Evolutionary conservation across 345 rosid genomes (phyloP), one percentile per base, ranked within the genome.

Genomic region (Moringa oleifera): DNA sequence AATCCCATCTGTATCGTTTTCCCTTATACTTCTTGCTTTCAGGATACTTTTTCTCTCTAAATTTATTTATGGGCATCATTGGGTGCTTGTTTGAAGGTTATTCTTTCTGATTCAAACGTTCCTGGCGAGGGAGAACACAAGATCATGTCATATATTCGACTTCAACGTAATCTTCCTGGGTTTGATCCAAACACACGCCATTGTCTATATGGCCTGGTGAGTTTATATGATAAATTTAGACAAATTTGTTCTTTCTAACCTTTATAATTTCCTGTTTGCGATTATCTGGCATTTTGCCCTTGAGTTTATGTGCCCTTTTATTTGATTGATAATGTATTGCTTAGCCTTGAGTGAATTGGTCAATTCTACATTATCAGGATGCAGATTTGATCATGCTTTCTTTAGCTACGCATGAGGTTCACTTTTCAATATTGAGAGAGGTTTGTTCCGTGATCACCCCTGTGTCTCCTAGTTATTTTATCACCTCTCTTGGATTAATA

Each of bases 91-190:
- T 66, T 86, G 85, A 85, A 94, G 99, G 99, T 94, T 77, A 83
- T 94, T 76, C 93, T 94, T 75, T 94, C 99, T 71, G 99, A 94
- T 77, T 68, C 99, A 9, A 94, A 94, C 72, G 97, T 84, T 61
- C 86, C 90, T 70, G 99, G 99, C 6, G 99, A 95, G 75, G 99
- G 98, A 79, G 99, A 95, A 73, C 98, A 95, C 83, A 91, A 95
- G 80, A 80, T 95, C 70, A 91, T 95, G 99, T 78, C 95, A 31
- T 95, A 85, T 76, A 89, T 95, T 61, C 88, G 98, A 59, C 84
- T 71, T 58, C 98, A 95, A 68, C 90, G 96, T 25, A 83, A 84
- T 75, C 78, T 75, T 78, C 77, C 87, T 61, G 96, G 99, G 67
- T 95, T 87, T 64, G 73, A 89, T 77, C 96, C 97, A n/a, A 95